Conservation (phyloP, 139 green algal species). For the Micractinium conductrix region DNA sequence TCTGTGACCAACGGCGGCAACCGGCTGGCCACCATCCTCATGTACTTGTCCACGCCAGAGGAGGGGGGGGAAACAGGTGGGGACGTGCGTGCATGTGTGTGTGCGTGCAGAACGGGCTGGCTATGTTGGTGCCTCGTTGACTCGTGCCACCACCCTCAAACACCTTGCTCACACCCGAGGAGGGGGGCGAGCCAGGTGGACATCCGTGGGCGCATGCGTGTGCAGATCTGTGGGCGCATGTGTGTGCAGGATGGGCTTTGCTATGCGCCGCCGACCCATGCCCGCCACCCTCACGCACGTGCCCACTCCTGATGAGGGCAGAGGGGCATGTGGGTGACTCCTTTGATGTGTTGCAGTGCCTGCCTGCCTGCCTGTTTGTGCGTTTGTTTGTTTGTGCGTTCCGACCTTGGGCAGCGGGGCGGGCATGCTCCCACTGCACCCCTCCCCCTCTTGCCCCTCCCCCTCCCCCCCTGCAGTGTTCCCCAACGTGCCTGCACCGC, state of each 20-base stretch:
- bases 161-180: conserved; percentile 66
- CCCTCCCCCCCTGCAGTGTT: conserved; percentile 44
- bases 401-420: too few relatives aligned
- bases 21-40: conserved; percentile 80
- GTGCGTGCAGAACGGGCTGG: too few relatives aligned
- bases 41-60: conserved; percentile 71
- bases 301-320: too few relatives aligned
- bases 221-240: too few relatives aligned
- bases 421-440: not conserved
- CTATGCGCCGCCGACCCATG: too few relatives aligned
- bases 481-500: conserved; percentile 30
- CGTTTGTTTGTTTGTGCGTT: not conserved
- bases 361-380: not conserved
- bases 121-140: too few relatives aligned
- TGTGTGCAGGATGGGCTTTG: too few relatives aligned
- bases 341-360: not conserved
- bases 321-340: too few relatives aligned
- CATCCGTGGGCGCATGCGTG: too few relatives aligned
- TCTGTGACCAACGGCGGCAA: conserved; percentile 68
- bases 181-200: conserved; percentile 56
- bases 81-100: not conserved
- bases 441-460: not conserved
- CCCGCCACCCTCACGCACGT: too few relatives aligned
- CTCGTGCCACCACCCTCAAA: conserved; percentile 85
- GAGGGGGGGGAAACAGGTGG: conserved; percentile 59